Evolutionary conservation across 805 yeast genomes (phyloP).

Genomic region (Nakazawaea wickerhamii): DNA sequence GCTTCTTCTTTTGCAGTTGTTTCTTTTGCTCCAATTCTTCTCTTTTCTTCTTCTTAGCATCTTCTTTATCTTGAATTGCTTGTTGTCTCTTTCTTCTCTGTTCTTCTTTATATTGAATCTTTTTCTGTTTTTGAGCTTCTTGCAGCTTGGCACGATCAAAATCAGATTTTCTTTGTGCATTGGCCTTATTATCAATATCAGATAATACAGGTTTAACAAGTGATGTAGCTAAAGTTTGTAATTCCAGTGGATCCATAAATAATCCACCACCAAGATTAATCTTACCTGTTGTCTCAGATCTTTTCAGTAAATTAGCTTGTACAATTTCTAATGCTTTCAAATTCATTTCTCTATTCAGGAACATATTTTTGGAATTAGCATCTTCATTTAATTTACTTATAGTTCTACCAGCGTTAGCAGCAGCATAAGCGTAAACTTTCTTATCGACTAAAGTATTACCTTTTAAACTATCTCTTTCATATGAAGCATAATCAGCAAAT

Average conservation of each 20-base stretch:
- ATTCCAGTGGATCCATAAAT: constrained; percentile 66
- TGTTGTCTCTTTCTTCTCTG: constrained; percentile 33
- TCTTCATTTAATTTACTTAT: constrained; percentile 22
- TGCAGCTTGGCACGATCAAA: constrained; percentile 34
- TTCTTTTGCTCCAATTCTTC: constrained; percentile 43
- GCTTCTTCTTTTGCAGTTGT: constrained; percentile 40
- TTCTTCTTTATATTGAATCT: constrained; percentile 27
- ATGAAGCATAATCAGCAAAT: constrained; percentile 38
- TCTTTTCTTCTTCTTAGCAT: constrained; percentile 33
- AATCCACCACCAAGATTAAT: constrained; percentile 87
- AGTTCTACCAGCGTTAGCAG: constrained; percentile 39
- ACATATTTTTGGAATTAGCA: constrained; percentile 20
- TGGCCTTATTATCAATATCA: constrained; percentile 67
- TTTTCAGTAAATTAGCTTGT: constrained; percentile 55
- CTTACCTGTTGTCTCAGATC: constrained; percentile 46
- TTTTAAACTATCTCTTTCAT: constrained; percentile 32
- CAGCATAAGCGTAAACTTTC: constrained; percentile 46
- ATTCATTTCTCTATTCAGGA: constrained; percentile 36
- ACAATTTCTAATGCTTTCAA: constrained; percentile 75
- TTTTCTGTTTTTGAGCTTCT: constrained; percentile 34
- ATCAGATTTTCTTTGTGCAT: constrained; percentile 58
- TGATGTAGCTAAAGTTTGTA: constrained; percentile 72
- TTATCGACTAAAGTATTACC: constrained; percentile 34
- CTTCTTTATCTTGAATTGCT: constrained; percentile 27
- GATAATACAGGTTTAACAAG: constrained; percentile 79